Percentiles rank a stretch among this genome's conserved stretches.
These are phyloP conservation scores for Oryza rufipogon DNA, from an alignment of 176 grass and related monocot genomes.

Conservation along the genomic window DNA sequence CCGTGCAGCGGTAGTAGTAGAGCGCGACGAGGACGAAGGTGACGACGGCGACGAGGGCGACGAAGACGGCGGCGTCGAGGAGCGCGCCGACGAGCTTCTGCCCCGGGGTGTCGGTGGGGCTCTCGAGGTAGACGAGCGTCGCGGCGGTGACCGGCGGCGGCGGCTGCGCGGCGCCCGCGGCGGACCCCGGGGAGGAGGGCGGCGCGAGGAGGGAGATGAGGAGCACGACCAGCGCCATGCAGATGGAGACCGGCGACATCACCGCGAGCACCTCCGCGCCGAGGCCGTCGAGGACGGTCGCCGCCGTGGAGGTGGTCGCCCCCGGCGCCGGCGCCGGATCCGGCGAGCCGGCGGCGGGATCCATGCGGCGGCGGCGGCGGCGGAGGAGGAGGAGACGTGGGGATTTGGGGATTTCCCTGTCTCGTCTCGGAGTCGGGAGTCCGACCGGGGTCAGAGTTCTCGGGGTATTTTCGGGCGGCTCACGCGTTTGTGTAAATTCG, in stretches of 20 bases:
- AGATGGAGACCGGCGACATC: slow-evolving; percentile 93
- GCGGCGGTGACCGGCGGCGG: slow-evolving; percentile 68
- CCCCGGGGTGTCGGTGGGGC: slow-evolving; percentile 57
- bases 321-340: not conserved
- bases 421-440: not conserved
- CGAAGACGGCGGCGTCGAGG: slow-evolving; percentile 87
- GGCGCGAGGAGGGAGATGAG: slow-evolving; percentile 77
- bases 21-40: slow-evolving; percentile 86
- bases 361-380: slow-evolving; percentile 40
- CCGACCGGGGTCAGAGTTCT: not conserved
- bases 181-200: slow-evolving; percentile 23
- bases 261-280: slow-evolving; percentile 88
- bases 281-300: slow-evolving; percentile 71
- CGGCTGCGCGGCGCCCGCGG: slow-evolving; percentile 32
- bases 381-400: not conserved
- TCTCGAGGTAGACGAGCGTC: slow-evolving; percentile 82
- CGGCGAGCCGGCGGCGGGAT: slow-evolving; percentile 43
- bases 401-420: slow-evolving; percentile 34
- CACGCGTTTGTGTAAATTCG: slow-evolving; percentile 1
- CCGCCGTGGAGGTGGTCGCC: not conserved
- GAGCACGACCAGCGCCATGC: slow-evolving; percentile 92
- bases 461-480: not conserved
- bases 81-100: slow-evolving; percentile 79
- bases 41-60: slow-evolving; percentile 69
- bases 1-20: slow-evolving; percentile 97